A percentile compares a stretch with the other conserved stretches of the same genome.
Conservation (phyloP, 2,329 filamentous ascomycete genomes). For the Fusarium illudens region DNA sequence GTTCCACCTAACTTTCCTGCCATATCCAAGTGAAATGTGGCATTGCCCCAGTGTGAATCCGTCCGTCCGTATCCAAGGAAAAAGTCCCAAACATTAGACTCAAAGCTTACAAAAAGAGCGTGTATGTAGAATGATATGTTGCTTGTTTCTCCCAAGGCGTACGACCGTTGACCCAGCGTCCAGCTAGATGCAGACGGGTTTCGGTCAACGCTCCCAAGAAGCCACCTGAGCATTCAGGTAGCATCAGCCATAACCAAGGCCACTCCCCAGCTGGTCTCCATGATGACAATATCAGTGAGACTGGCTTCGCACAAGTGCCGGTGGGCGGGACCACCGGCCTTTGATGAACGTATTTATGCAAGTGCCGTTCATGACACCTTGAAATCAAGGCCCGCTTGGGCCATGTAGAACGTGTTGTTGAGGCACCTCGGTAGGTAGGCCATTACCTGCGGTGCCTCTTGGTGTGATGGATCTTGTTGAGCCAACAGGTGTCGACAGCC, state of each 20-base stretch:
- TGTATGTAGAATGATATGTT: slow-evolving; percentile 2
- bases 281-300: slow-evolving; percentile 21
- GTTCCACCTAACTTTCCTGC: slow-evolving; percentile 34
- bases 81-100: slow-evolving; percentile 7
- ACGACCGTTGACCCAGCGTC: neutral
- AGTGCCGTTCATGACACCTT: slow-evolving; percentile 32
- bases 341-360: slow-evolving; percentile 46
- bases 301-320: slow-evolving; percentile 31
- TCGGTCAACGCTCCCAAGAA: neutral
- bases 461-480: slow-evolving; percentile 53
- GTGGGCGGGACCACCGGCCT: slow-evolving; percentile 24
- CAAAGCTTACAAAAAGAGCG: neutral
- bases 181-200: neutral
- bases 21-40: slow-evolving; percentile 6
- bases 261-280: slow-evolving; percentile 14
- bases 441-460: slow-evolving; percentile 37
- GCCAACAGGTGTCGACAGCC: slow-evolving; percentile 61
- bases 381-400: slow-evolving; percentile 32
- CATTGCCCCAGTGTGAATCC: slow-evolving; percentile 7
- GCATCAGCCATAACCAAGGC: neutral
- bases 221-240: neutral
- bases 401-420: slow-evolving; percentile 40
- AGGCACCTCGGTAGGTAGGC: slow-evolving; percentile 11
- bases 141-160: slow-evolving; percentile 14
- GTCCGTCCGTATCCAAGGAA: slow-evolving; percentile 6